Evolutionary conservation across 2,329 filamentous ascomycete species (phyloP).

Genomic region (Trichoderma guizhouense): DNA sequence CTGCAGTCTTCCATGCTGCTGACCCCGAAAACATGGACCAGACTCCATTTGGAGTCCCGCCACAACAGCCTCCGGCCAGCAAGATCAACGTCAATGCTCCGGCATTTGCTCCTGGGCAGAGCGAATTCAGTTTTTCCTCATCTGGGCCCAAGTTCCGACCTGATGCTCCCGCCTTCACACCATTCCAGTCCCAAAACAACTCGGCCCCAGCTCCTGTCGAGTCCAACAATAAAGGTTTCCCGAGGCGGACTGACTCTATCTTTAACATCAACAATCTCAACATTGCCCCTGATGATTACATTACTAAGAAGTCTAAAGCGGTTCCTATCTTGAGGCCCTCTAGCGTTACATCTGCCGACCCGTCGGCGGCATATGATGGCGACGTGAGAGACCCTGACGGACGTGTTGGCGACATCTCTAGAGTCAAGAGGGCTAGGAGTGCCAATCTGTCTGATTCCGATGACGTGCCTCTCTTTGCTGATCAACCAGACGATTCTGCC

Average conservation of each 20-base stretch:
- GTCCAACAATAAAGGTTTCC: constrained; percentile 44
- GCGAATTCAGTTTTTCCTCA: constrained; percentile 65
- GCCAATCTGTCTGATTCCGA: constrained; percentile 61
- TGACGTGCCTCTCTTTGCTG: constrained; percentile 71
- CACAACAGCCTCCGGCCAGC: constrained; percentile 33
- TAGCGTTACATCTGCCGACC: constrained; percentile 33
- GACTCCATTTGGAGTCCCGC: constrained; percentile 27
- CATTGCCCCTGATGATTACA: constrained; percentile 56
- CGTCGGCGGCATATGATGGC: constrained; percentile 22
- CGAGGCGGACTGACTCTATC: constrained; percentile 51
- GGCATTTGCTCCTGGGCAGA: constrained; percentile 65
- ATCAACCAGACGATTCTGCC: constrained; percentile 37
- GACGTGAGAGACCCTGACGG: constrained; percentile 47
- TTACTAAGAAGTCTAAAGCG: constrained; percentile 69
- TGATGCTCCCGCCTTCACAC: constrained; percentile 74
- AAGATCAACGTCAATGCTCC: constrained; percentile 69
- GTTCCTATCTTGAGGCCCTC: constrained; percentile 73
- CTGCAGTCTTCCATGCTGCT: constrained; percentile 41
- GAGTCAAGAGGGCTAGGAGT: constrained; percentile 72
- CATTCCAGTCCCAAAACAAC: constrained; percentile 47
- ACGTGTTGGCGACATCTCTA: constrained; percentile 60
- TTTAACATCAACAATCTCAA: constrained; percentile 62
- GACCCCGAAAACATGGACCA: not conserved
- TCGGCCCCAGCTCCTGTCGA: constrained; percentile 42
- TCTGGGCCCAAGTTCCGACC: constrained; percentile 68